Conservation (phyloP, 805 yeast species). For the Metschnikowia proteae region DNA sequence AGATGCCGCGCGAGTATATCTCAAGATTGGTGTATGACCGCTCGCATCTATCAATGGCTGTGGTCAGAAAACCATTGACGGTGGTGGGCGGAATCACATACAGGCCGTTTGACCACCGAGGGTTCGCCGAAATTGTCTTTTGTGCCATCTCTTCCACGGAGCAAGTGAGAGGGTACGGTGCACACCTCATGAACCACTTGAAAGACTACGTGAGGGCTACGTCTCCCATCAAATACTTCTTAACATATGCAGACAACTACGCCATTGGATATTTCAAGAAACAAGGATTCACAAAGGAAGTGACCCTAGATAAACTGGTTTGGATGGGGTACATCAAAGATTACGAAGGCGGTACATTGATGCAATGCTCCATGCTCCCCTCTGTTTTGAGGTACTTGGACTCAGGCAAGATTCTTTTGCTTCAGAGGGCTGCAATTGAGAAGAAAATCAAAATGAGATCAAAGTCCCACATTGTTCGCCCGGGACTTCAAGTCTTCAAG, state of each 20-base stretch:
- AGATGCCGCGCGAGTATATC: conserved; percentile 97
- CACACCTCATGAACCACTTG: conserved; percentile 95
- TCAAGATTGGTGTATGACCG: conserved; percentile 92
- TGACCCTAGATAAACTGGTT: conserved; percentile 72
- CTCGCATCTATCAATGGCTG: conserved; percentile 93
- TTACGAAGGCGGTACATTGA: conserved; percentile 97
- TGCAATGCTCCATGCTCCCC: conserved; percentile 96
- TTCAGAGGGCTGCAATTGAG: conserved; percentile 90
- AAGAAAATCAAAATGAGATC: conserved; percentile 77
- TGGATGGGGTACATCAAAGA: conserved; percentile 99
- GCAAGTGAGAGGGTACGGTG: conserved; percentile 98
- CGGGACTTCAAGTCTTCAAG: conserved; percentile 74
- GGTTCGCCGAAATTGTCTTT: conserved; percentile 96
- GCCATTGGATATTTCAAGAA: conserved; percentile 98
- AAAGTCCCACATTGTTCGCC: conserved; percentile 72
- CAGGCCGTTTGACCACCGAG: conserved; percentile 85
- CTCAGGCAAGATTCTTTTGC: conserved; percentile 74
- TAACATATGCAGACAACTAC: conserved; percentile 97
- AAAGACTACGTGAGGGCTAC: conserved; percentile 93
- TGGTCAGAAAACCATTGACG: conserved; percentile 85
- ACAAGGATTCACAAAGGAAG: conserved; percentile 96
- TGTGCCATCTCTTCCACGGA: conserved; percentile 98
- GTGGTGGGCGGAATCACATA: conserved; percentile 98
- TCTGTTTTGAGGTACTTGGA: conserved; percentile 77
- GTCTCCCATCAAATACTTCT: conserved; percentile 75